Evolutionary conservation across 495 filamentous ascomycete genomes (phyloP).

Genomic region (Xylaria intraflava): DNA sequence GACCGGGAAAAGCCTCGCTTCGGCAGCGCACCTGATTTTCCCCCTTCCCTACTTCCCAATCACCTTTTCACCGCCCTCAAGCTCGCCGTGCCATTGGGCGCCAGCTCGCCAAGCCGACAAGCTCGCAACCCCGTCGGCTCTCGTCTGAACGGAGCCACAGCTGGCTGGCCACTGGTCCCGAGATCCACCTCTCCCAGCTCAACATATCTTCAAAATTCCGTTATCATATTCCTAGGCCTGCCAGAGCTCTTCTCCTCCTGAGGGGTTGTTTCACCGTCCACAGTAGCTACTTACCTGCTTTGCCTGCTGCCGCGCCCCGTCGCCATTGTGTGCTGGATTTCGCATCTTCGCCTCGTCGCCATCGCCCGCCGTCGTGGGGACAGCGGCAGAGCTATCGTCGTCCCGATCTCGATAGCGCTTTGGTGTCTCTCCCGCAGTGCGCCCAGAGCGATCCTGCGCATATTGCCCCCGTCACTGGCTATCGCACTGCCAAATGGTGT

Average conservation of each 20-base stretch:
- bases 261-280: too few relatives aligned
- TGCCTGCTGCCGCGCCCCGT: neutral
- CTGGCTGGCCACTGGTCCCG: neutral
- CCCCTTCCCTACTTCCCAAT: neutral
- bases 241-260: neutral
- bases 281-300: neutral
- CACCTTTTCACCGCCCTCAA: constrained; percentile 5
- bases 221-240: neutral
- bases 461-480: neutral
- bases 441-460: neutral
- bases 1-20: neutral
- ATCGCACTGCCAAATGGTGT: neutral
- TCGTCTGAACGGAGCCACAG: constrained; percentile 1
- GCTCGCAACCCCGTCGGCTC: constrained; percentile 5
- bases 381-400: neutral
- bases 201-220: constrained; percentile 11
- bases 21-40: neutral
- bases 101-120: neutral
- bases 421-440: neutral
- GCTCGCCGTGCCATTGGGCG: neutral
- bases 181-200: constrained; percentile 3
- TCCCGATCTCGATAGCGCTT: neutral
- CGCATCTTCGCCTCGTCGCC: neutral
- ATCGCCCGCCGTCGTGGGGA: neutral
- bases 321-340: neutral